A percentile compares a stretch with the other conserved stretches of the same genome.
phyloP scores from a whole-genome alignment of 2,329 filamentous ascomycete genomes.

The Sclerotinia nivalis region DNA sequence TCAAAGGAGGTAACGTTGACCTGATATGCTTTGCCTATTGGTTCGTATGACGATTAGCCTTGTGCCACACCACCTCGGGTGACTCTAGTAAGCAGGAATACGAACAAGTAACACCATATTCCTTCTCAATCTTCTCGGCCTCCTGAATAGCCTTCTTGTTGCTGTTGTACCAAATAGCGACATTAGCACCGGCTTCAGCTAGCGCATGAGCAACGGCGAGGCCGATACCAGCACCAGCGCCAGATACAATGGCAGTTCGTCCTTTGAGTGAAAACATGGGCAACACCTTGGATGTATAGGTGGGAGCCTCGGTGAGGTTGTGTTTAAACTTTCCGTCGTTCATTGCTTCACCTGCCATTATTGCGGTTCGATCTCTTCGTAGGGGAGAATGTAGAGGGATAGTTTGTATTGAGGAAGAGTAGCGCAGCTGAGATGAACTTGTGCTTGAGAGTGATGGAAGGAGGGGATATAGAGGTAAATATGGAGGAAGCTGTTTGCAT shows the following conservation, averaged over 20 bases:
- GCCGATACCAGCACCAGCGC: slow-evolving; percentile 49
- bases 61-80: neutral
- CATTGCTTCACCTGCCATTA: slow-evolving; percentile 30
- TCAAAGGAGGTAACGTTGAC: slow-evolving; percentile 59
- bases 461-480: neutral
- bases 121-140: slow-evolving; percentile 63
- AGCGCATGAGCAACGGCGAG: slow-evolving; percentile 48
- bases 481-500: neutral
- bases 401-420: neutral
- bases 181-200: slow-evolving; percentile 48
- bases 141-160: slow-evolving; percentile 64
- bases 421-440: neutral
- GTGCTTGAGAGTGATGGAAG: neutral
- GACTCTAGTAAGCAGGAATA: slow-evolving; percentile 24
- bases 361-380: neutral
- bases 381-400: too few relatives aligned
- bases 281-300: slow-evolving; percentile 52
- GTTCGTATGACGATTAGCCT: slow-evolving; percentile 10
- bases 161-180: slow-evolving; percentile 59
- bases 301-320: slow-evolving; percentile 53
- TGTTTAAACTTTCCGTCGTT: slow-evolving; percentile 54
- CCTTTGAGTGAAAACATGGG: slow-evolving; percentile 61
- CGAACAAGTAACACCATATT: slow-evolving; percentile 68
- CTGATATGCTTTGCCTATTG: slow-evolving; percentile 59
- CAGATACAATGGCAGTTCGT: slow-evolving; percentile 55